These are phyloP conservation scores for Ascoidea asiatica DNA, from an alignment of 805 yeast species.

Conservation along the genomic window DNA sequence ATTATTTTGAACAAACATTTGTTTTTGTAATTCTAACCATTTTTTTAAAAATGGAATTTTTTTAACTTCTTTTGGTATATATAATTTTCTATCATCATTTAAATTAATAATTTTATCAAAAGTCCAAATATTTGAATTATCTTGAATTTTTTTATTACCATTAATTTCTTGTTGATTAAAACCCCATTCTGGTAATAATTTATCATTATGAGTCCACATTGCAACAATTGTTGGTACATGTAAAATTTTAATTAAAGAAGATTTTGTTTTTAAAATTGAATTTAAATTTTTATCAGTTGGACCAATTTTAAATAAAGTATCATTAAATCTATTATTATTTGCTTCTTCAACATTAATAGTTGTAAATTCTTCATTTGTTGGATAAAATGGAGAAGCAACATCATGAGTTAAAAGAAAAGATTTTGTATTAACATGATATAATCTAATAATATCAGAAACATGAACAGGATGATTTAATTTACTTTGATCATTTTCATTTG, in stretches of 20 bases:
- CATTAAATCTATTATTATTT: conserved; percentile 39
- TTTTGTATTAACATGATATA: conserved; percentile 70
- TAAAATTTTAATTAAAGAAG: conserved; percentile 51
- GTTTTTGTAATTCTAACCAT: conserved; percentile 78
- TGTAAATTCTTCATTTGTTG: conserved; percentile 92
- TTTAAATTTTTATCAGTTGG: conserved; percentile 38
- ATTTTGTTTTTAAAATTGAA: conserved; percentile 51
- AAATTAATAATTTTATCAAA: conserved; percentile 59
- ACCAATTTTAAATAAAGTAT: conserved; percentile 68
- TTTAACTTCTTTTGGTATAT: conserved; percentile 51
- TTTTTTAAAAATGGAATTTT: conserved; percentile 64
- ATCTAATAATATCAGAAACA: conserved; percentile 64
- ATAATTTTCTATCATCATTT: conserved; percentile 46
- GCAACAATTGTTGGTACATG: conserved; percentile 86
- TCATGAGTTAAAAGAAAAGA: conserved; percentile 81
- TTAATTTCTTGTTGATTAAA: conserved; percentile 84
- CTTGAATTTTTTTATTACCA: conserved; percentile 76
- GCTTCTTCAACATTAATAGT: conserved; percentile 54
- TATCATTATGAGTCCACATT: conserved; percentile 85
- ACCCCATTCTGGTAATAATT: conserved; percentile 89
- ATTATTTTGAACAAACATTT: conserved; percentile 90
- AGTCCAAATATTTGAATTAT: conserved; percentile 58
- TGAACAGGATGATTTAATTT: conserved; percentile 35
- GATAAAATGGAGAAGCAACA: conserved; percentile 85
- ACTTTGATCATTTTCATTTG: conserved; percentile 19